Evolutionary conservation across 768 basidiomycete genomes (phyloP).

Genomic region (Tulasnella sp.): DNA sequence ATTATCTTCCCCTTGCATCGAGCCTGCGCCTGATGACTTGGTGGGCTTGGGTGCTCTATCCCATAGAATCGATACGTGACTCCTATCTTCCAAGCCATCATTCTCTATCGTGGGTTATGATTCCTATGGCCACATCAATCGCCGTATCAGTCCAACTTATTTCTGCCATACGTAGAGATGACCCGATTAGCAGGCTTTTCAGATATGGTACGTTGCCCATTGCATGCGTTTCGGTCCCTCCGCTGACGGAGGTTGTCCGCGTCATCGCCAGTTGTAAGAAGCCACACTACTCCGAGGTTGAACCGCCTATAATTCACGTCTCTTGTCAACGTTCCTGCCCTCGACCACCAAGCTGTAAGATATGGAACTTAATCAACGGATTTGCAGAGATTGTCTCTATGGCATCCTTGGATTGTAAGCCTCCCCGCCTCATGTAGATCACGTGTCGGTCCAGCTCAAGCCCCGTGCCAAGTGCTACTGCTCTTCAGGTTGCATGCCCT

Average conservation of each 20-base stretch:
- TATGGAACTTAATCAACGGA: neutral
- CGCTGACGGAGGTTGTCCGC: neutral
- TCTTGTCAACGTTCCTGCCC: neutral
- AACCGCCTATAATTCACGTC: neutral
- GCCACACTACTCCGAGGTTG: neutral
- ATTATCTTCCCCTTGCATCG: neutral
- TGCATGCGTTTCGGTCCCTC: neutral
- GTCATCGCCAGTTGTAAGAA: neutral
- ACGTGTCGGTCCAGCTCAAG: neutral
- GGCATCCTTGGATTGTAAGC: constrained; percentile 5
- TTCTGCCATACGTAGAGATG: neutral
- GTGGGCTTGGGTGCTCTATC: neutral
- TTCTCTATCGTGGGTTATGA: neutral
- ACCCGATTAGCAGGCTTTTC: neutral
- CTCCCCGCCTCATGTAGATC: neutral
- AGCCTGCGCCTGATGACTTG: neutral
- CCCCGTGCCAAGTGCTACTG: neutral
- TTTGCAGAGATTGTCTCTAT: constrained; percentile 1
- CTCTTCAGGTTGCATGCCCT: constrained; percentile 8
- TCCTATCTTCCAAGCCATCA: neutral
- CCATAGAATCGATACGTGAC: neutral
- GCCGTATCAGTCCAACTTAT: neutral
- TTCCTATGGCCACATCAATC: neutral
- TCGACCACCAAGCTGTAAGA: neutral
- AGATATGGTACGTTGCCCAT: neutral